Evolutionary conservation across 805 yeast genomes (phyloP).

Genomic region (Metschnikowia santaceciliae): DNA sequence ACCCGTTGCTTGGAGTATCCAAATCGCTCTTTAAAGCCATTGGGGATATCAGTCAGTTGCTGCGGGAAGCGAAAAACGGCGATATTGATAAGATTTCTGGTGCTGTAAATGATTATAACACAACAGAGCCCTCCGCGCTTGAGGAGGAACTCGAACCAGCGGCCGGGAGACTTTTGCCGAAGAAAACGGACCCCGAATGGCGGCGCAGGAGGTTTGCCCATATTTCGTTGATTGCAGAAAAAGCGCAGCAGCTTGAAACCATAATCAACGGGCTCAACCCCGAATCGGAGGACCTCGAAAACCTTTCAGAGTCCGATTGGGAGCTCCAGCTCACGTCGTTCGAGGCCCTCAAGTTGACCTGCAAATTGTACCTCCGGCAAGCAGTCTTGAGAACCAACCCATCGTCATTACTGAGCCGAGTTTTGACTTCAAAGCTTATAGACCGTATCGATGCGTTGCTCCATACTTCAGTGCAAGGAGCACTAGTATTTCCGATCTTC

Average conservation of each 20-base stretch:
- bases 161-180: too few relatives aligned
- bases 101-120: not conserved
- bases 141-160: not conserved
- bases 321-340: conserved; percentile 67
- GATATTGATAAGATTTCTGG: conserved; percentile 1
- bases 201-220: not conserved
- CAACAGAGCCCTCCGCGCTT: not conserved
- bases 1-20: conserved; percentile 71
- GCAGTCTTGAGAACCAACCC: conserved; percentile 60
- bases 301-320: conserved; percentile 44
- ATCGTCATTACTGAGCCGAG: conserved; percentile 59
- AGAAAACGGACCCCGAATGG: not conserved
- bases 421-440: conserved; percentile 49
- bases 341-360: conserved; percentile 66
- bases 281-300: conserved; percentile 42
- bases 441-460: conserved; percentile 58
- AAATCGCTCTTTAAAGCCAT: conserved; percentile 62
- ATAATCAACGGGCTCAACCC: conserved; percentile 52
- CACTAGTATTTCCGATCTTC: conserved; percentile 72
- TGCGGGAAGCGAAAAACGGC: conserved; percentile 44
- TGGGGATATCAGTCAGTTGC: conserved; percentile 64
- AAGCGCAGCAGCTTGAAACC: conserved; percentile 41
- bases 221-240: conserved; percentile 25
- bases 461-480: conserved; percentile 66
- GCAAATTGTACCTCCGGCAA: conserved; percentile 64